Percentiles rank a stretch among this genome's conserved stretches.
Evolutionary conservation across 352 stramenopile genomes (phyloP).

Genomic region (Thalassiosira sp.): DNA sequence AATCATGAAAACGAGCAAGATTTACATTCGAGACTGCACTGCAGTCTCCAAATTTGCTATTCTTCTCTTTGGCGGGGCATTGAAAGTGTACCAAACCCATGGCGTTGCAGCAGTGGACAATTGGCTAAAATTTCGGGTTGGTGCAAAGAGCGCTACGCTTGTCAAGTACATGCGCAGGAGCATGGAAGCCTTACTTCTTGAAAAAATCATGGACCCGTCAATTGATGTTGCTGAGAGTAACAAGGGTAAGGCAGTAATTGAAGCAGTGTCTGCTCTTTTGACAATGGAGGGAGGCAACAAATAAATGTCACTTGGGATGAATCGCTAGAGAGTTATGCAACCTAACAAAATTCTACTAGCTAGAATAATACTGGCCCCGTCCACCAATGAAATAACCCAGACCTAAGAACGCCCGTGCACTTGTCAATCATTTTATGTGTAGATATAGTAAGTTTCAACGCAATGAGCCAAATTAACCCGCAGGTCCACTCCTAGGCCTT

Average conservation of each 20-base stretch:
- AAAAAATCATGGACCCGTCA: conserved; percentile 92
- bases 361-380: too few species aligned
- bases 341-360: too few species aligned
- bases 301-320: conserved; percentile 1
- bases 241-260: conserved; percentile 64
- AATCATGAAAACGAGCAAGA: conserved; percentile 94
- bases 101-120: conserved; percentile 81
- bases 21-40: conserved; percentile 95
- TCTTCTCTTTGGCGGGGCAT: conserved; percentile 93
- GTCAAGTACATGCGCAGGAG: conserved; percentile 93
- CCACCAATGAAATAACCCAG: too few species aligned
- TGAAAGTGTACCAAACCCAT: conserved; percentile 91
- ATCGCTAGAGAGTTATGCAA: background rate
- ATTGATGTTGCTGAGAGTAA: conserved; percentile 86
- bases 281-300: conserved; percentile 26
- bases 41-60: conserved; percentile 94
- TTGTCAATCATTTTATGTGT: too few species aligned
- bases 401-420: too few species aligned
- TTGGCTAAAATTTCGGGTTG: conserved; percentile 92
- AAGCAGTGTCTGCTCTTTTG: conserved; percentile 57
- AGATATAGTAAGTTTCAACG: too few species aligned
- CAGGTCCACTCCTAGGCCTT: too few species aligned
- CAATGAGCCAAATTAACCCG: too few species aligned
- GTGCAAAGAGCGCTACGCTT: conserved; percentile 92
- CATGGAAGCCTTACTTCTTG: conserved; percentile 90